Conservation (phyloP, 2,329 filamentous ascomycete species). For the Pseudocercospora cruenta region DNA sequence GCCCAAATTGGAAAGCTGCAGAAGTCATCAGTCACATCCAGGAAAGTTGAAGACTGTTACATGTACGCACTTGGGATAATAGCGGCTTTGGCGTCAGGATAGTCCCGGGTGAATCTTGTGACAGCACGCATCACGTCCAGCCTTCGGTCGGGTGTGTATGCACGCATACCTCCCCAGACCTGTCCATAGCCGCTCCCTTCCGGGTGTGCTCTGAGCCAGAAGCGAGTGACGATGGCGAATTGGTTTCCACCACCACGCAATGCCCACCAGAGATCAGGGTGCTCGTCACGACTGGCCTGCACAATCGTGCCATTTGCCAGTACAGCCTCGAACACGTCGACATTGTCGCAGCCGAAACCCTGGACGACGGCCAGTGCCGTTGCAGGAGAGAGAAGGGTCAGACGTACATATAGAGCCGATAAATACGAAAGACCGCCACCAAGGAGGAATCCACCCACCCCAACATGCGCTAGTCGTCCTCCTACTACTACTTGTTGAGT, state of each 20-base stretch:
- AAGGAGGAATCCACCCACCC: conserved; percentile 23
- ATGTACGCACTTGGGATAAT: conserved; percentile 12
- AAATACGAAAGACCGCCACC: conserved; percentile 28
- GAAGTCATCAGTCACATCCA: background rate
- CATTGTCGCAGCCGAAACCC: conserved; percentile 24
- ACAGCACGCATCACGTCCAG: conserved; percentile 23
- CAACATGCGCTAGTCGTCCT: conserved; percentile 23
- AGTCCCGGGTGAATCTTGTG: conserved; percentile 21
- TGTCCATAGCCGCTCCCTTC: conserved; percentile 24
- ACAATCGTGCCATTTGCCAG: conserved; percentile 55
- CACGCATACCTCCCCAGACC: conserved; percentile 26
- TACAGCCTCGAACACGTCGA: conserved; percentile 49
- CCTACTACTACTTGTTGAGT: conserved; percentile 27
- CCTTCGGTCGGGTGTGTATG: conserved; percentile 22
- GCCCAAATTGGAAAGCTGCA: conserved; percentile 25
- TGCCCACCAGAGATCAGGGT: conserved; percentile 56
- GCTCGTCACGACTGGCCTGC: conserved; percentile 46
- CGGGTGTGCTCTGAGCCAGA: conserved; percentile 28
- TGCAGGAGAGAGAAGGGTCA: too few relatives aligned
- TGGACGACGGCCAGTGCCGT: too few relatives aligned
- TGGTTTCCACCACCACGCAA: conserved; percentile 60
- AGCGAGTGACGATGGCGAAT: conserved; percentile 31
- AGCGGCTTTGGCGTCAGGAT: conserved; percentile 25
- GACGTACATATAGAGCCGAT: conserved; percentile 25
- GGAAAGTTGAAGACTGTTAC: background rate